Percentiles rank a stretch among this genome's conserved stretches.
phyloP scores from a whole-genome alignment of 2,329 filamentous ascomycete genomes.

The Fusarium pseudoanthophilum region DNA sequence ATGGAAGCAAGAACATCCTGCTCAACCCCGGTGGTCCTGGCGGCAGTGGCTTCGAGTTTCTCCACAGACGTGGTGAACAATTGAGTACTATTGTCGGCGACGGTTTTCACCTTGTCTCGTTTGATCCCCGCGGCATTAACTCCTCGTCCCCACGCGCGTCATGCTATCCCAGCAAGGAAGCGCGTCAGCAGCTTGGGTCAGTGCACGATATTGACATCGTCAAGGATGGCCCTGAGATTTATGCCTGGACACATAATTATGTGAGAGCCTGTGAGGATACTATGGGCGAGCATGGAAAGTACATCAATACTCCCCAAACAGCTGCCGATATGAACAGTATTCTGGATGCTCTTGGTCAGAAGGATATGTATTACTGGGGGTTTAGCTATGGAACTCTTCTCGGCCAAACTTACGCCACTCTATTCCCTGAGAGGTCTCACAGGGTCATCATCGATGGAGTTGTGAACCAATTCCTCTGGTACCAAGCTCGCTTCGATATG shows the following conservation, averaged over 20 bases:
- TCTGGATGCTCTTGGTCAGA: constrained; percentile 52
- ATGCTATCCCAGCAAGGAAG: constrained; percentile 54
- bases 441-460: constrained; percentile 53
- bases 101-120: constrained; percentile 57
- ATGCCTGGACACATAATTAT: constrained; percentile 55
- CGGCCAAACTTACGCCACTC: constrained; percentile 54
- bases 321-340: constrained; percentile 64
- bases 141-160: constrained; percentile 45
- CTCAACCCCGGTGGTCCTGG: constrained; percentile 62
- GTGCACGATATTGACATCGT: constrained; percentile 42
- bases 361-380: constrained; percentile 54
- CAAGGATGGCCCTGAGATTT: constrained; percentile 53
- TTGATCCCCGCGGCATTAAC: constrained; percentile 60
- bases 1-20: constrained; percentile 57
- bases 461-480: constrained; percentile 50
- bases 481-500: constrained; percentile 37
- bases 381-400: constrained; percentile 56
- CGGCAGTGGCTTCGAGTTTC: constrained; percentile 53
- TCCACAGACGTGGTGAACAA: constrained; percentile 50
- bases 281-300: constrained; percentile 56
- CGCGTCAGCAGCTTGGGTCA: constrained; percentile 43
- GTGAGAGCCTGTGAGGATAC: constrained; percentile 56
- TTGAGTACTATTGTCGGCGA: constrained; percentile 54
- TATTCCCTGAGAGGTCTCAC: constrained; percentile 50
- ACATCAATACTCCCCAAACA: constrained; percentile 62